Evolutionary conservation across 306 rosid species (phyloP), one percentile per base, ranked within the genome.

Genomic region (Biancaea sappan): DNA sequence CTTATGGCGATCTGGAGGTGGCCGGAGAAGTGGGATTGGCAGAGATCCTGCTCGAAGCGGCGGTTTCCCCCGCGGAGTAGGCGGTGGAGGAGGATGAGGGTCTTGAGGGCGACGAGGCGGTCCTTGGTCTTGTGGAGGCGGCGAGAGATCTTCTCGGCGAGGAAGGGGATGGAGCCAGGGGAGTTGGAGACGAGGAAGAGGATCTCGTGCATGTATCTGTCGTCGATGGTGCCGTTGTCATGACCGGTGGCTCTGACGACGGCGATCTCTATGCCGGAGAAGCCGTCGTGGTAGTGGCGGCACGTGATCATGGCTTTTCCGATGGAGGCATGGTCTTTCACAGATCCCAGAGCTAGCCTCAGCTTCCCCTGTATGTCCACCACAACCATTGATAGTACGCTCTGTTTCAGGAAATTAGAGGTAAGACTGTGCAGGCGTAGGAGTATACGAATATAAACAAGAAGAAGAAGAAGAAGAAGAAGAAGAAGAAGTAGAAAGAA

Each of bases 131-230:
- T 87, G 71, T 71, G 41, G 25, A 87, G 67, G 4, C 91, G 89
- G 50, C 87, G 72, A 0, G 91, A 87, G 69, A 87, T 75, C 29
- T 70, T 65, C n/a, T 87, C 89, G 1, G 89, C 89, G 0, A 84
- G 86, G 56, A 87, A 87, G 47, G 89, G 87, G 29, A 87, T 80
- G 12, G 91, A 87, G 1, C 83, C 85, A 5, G 81, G 79, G 1
- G 85, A 84, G 77, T 87, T 82, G 11, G 86, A 87, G 25, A 87
- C 91, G 6, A 80, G 81, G 77, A 87, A 87, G 46, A 87, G 91
- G 62, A 87, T 87, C 76, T 85, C 91, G 69, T 87, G 89, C 86
- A 87, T 85, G 84, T 80, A 73, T 70, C 70, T 84, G 89, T 87
- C 87, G 48, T 85, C 84, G 54, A 87, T 87, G 73, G 89, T 79